Percentiles rank a stretch among this genome's conserved stretches.
These are phyloP conservation scores for Hanseniaspora meyeri DNA, from an alignment of 805 yeast genomes.

Conservation along the genomic window DNA sequence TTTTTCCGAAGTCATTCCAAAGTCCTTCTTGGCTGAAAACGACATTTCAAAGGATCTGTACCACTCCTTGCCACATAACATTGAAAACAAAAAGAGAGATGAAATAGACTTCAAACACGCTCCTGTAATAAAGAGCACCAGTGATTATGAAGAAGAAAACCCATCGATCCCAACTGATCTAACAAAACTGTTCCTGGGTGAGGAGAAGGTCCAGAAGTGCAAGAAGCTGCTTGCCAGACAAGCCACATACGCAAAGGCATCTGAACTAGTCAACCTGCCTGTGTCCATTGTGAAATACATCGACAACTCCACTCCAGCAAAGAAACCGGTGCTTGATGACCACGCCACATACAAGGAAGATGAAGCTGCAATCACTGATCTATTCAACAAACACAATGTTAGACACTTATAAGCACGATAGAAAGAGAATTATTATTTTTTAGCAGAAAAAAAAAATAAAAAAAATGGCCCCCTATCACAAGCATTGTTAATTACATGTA, in stretches of 20 bases:
- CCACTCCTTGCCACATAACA: slow-evolving; percentile 20
- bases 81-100: slow-evolving; percentile 21
- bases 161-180: neutral
- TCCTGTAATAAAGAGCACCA: slow-evolving; percentile 26
- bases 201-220: neutral
- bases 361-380: neutral
- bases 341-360: neutral
- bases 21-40: slow-evolving; percentile 48
- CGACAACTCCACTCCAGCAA: neutral
- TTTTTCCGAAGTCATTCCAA: slow-evolving; percentile 45
- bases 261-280: neutral
- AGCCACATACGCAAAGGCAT: neutral
- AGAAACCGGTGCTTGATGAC: neutral
- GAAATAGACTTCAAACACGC: slow-evolving; percentile 30
- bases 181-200: neutral
- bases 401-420: neutral
- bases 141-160: neutral
- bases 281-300: neutral
- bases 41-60: slow-evolving; percentile 43
- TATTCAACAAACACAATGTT: neutral
- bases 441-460: neutral
- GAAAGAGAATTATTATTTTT: neutral
- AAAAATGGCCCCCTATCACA: neutral
- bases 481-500: neutral
- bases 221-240: neutral